Conservation (phyloP, 257 asterid species). For the Nicotiana benthamiana region DNA sequence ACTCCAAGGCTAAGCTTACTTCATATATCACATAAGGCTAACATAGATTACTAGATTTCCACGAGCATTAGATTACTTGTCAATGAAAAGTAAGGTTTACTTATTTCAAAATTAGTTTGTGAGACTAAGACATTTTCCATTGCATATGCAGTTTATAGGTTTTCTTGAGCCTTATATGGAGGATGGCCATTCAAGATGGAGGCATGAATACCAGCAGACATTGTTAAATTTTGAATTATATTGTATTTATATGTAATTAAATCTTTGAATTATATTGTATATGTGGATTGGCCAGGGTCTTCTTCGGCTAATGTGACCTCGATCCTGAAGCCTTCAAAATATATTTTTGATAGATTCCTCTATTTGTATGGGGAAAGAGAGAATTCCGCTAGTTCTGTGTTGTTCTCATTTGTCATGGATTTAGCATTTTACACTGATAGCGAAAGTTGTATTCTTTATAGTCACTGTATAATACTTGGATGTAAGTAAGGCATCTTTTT, state of each 20-base stretch:
- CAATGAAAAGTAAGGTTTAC: not conserved
- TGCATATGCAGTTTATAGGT: conserved; percentile 65
- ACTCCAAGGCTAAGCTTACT: not conserved
- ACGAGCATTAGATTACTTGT: not conserved
- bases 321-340: too few species aligned
- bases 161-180: conserved; percentile 66
- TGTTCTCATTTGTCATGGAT: not conserved
- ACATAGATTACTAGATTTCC: not conserved
- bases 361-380: too few species aligned
- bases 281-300: too few species aligned
- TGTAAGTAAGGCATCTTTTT: too few species aligned
- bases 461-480: too few species aligned
- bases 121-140: not conserved
- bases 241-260: not conserved
- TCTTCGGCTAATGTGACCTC: too few species aligned
- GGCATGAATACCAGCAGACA: conserved; percentile 27
- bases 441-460: not conserved
- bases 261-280: not conserved
- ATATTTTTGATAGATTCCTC: too few species aligned
- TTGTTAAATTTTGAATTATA: not conserved
- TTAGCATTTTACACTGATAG: not conserved
- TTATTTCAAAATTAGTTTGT: not conserved
- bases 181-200: conserved; percentile 69
- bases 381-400: not conserved
- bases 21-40: not conserved